These are phyloP conservation scores for Trichosanthes truncata DNA, from an alignment of 306 rosid species.

Conservation along the genomic window DNA sequence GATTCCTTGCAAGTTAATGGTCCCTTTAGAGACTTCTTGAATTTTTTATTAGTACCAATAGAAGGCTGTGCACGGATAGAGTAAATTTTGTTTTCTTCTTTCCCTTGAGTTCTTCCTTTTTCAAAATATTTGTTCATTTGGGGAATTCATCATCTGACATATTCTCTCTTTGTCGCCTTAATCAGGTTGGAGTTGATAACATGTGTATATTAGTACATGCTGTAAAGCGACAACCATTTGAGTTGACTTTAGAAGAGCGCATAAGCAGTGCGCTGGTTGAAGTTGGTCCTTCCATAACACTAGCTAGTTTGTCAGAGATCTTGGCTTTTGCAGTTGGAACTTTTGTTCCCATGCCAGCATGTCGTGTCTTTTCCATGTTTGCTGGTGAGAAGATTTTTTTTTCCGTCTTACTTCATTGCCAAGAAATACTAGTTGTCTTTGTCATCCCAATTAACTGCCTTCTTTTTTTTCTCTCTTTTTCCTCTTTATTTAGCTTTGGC, in stretches of 20 bases:
- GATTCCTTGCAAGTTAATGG: neutral
- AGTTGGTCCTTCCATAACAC: constrained; percentile 94
- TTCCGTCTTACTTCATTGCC: neutral
- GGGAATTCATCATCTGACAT: constrained; percentile 11
- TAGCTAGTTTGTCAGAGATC: constrained; percentile 87
- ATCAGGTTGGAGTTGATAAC: constrained; percentile 97
- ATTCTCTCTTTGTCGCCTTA: constrained; percentile 18
- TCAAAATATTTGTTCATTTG: neutral
- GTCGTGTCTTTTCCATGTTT: constrained; percentile 97
- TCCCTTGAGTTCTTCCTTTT: neutral
- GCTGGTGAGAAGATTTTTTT: constrained; percentile 49
- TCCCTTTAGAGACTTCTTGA: neutral
- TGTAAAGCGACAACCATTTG: constrained; percentile 65
- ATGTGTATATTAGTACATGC: constrained; percentile 97
- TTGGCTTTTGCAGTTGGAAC: constrained; percentile 94
- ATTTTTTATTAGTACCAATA: neutral
- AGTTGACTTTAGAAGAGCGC: constrained; percentile 60
- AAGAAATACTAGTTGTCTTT: neutral
- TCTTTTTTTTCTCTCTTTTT: constrained; percentile 3
- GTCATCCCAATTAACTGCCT: neutral
- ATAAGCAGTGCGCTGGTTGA: constrained; percentile 79
- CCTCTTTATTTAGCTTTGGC: constrained; percentile 59
- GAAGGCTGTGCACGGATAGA: neutral
- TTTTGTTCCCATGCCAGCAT: constrained; percentile 94
- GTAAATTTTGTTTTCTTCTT: neutral